Evolutionary conservation across 2,329 filamentous ascomycete genomes (phyloP), one percentile per base, ranked within the genome.

Genomic region (Aspergillus tanneri): DNA sequence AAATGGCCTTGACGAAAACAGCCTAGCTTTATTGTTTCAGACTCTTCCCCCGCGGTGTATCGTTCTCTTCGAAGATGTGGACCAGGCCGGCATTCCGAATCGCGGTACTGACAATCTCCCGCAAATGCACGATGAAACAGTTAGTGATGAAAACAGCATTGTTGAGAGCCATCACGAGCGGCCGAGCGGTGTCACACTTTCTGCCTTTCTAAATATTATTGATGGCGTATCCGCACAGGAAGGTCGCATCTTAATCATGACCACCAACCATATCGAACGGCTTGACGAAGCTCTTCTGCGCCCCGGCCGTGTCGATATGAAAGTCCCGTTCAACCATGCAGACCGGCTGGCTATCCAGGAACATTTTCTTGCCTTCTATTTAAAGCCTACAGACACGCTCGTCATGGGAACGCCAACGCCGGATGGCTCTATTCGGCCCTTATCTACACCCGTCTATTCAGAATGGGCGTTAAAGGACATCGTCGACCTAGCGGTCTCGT

Each of bases 211-310:
- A 41, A 93, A 95, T 66, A 85, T 86, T 48, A 89, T 93, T 32
- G 89, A 95, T 60, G 88, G 88, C 42, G 87, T 90, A 1, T 86
- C 86, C 1, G 86, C 84, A 2, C 87, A 88, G 58, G 87, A 91
- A 70, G 88, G 88, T n/a, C 81, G 87, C 37, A 81, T 92, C 12
- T 77, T 92, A 21, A 84, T 92, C 71, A 90, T 91, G 86, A 90
- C 88, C 0, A 90, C 86, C 25, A 92, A 92, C 67, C 80, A 83
- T 51, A 84, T 85, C 3, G 83, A 90, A 59, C 77, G 80, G 11
- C 80, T 92, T 0, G 87, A 91, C 62, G 78, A 84, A 21, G 87
- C 87, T 0, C 77, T 92, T 5, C 83, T 90, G 35, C 78, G 88
- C 0, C 87, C 88, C 0, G 88, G 87, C 1, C 77, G 86, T 1